Evolutionary conservation across 2,329 filamentous ascomycete species (phyloP).

Genomic region (Cladobotryum protrusum): DNA sequence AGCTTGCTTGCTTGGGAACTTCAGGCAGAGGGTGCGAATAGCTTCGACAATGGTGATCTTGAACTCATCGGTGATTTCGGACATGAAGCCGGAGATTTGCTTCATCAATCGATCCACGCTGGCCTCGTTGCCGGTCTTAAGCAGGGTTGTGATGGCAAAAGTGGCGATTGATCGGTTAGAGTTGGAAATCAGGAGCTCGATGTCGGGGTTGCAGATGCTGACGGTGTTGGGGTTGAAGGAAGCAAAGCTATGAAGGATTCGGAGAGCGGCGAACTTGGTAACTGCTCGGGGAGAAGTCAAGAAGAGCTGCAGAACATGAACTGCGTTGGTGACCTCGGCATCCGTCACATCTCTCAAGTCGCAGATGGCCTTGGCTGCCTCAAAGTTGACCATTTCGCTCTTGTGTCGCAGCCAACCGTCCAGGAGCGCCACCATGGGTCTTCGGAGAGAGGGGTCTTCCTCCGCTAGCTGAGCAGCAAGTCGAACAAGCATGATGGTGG

Average conservation of each 20-base stretch:
- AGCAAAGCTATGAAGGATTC: conserved; percentile 93
- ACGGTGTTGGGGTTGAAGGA: conserved; percentile 94
- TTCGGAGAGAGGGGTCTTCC: conserved; percentile 81
- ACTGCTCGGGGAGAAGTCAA: conserved; percentile 90
- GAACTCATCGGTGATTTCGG: conserved; percentile 98
- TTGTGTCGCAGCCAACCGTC: conserved; percentile 97
- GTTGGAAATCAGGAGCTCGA: conserved; percentile 94
- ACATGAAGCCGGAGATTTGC: conserved; percentile 97
- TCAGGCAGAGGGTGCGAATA: conserved; percentile 90
- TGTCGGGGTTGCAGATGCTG: conserved; percentile 91
- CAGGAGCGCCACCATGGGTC: conserved; percentile 94
- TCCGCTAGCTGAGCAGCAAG: conserved; percentile 90
- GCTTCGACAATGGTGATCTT: conserved; percentile 99
- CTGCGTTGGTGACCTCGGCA: conserved; percentile 81
- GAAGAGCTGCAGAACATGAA: conserved; percentile 94
- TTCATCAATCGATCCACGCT: conserved; percentile 98
- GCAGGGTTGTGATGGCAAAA: conserved; percentile 93
- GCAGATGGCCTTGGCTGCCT: conserved; percentile 96
- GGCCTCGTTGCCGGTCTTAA: conserved; percentile 97
- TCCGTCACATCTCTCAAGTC: conserved; percentile 91
- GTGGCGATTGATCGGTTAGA: conserved; percentile 96
- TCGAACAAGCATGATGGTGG: conserved; percentile 85
- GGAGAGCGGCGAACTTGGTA: conserved; percentile 94
- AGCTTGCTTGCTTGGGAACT: conserved; percentile 97
- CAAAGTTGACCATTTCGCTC: conserved; percentile 99